Conservation (phyloP, 2,329 filamentous ascomycete species). For the Fusarium buxicola region DNA sequence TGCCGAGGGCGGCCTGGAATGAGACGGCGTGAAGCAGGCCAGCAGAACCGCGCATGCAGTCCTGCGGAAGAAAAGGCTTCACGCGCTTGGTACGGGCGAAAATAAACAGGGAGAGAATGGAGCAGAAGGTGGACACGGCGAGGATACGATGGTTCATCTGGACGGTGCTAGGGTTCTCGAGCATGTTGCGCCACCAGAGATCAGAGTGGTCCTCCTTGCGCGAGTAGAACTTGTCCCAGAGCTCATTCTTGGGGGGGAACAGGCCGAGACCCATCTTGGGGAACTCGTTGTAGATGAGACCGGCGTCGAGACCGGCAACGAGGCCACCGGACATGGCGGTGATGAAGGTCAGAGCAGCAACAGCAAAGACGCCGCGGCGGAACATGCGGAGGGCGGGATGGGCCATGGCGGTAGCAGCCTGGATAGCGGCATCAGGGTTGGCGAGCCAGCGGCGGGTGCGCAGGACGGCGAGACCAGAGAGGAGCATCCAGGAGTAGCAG, state of each 20-base stretch:
- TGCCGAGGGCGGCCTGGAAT: slow-evolving; percentile 86
- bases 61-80: slow-evolving; percentile 67
- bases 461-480: slow-evolving; percentile 86
- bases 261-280: slow-evolving; percentile 91
- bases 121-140: slow-evolving; percentile 87
- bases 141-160: slow-evolving; percentile 96
- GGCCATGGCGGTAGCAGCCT: slow-evolving; percentile 70
- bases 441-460: slow-evolving; percentile 79
- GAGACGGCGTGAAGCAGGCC: slow-evolving; percentile 86
- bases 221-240: slow-evolving; percentile 88
- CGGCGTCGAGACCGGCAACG: slow-evolving; percentile 94
- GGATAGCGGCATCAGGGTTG: slow-evolving; percentile 71
- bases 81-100: slow-evolving; percentile 78
- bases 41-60: slow-evolving; percentile 75
- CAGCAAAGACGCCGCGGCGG: slow-evolving; percentile 75
- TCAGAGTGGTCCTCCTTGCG: slow-evolving; percentile 82
- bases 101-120: slow-evolving; percentile 82
- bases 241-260: slow-evolving; percentile 82
- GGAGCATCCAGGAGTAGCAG: slow-evolving; percentile 94
- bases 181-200: slow-evolving; percentile 95
- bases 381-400: slow-evolving; percentile 78
- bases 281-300: slow-evolving; percentile 99
- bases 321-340: slow-evolving; percentile 95
- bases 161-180: slow-evolving; percentile 95
- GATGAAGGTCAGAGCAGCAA: slow-evolving; percentile 82